Evolutionary conservation across 257 asterid genomes (phyloP).

Genomic region (Salvia miltiorrhiza): DNA sequence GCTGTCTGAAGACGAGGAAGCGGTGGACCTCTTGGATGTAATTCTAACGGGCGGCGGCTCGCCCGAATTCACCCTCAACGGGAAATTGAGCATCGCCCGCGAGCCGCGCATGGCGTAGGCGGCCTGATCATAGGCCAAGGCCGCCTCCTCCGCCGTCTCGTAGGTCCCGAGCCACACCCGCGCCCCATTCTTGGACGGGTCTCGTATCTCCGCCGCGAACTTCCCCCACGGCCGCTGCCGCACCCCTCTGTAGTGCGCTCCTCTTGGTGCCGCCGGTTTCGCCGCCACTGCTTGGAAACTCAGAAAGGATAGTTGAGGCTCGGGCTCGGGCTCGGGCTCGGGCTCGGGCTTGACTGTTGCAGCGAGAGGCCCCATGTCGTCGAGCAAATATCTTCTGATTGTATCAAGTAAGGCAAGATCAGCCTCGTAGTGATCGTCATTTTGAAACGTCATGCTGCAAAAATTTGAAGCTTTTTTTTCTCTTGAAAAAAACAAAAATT

Average conservation of each 20-base stretch:
- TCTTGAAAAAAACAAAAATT: no score
- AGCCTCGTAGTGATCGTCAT: constrained; percentile 8
- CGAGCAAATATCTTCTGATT: constrained; percentile 25
- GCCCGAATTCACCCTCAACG: constrained; percentile 34
- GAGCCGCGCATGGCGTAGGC: constrained; percentile 36
- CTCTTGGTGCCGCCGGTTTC: not conserved
- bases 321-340: no score
- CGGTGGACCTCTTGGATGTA: constrained; percentile 24
- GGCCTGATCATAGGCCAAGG: constrained; percentile 33
- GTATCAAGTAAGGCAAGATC: constrained; percentile 33
- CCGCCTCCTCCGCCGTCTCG: constrained; percentile 39
- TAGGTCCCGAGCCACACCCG: constrained; percentile 42
- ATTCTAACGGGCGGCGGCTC: constrained; percentile 34
- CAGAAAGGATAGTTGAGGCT: not conserved
- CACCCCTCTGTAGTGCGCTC: constrained; percentile 33
- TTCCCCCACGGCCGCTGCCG: constrained; percentile 42
- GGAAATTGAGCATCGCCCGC: constrained; percentile 35
- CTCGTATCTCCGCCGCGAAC: constrained; percentile 38
- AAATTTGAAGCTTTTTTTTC: no score
- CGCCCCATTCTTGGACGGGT: constrained; percentile 33
- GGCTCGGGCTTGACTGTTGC: no score
- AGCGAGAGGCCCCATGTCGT: constrained; percentile 26
- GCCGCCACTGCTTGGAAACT: no score
- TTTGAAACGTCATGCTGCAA: not conserved
- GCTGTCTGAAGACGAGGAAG: not conserved